A percentile compares a stretch with the other conserved stretches of the same genome.
phyloP scores from a whole-genome alignment of 495 filamentous ascomycete species.

The Podospora conica region DNA sequence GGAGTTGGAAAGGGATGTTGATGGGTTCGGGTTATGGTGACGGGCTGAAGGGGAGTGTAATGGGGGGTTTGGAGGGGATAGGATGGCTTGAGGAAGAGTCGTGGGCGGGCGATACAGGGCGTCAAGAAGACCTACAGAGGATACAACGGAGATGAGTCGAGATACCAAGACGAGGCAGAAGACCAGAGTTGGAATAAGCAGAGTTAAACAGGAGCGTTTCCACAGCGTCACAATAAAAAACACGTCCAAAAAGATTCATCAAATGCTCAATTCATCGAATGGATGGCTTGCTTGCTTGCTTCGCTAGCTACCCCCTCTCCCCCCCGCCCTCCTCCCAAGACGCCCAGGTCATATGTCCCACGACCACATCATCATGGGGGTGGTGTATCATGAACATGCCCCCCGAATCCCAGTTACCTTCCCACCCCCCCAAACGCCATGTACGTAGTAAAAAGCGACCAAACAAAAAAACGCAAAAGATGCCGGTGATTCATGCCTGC shows the following conservation, averaged over 20 bases:
- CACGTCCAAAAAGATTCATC: background rate
- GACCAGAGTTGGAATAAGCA: no score
- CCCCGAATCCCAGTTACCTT: background rate
- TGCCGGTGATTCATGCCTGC: slow-evolving; percentile 7
- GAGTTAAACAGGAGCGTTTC: no score
- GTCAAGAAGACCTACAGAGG: no score
- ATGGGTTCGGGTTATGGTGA: no score
- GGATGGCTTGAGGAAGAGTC: no score
- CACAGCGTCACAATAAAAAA: background rate
- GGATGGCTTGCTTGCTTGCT: slow-evolving; percentile 1
- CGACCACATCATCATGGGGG: slow-evolving; percentile 11
- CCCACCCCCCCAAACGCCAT: slow-evolving; percentile 12
- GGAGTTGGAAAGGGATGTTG: no score
- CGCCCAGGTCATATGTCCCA: slow-evolving; percentile 10
- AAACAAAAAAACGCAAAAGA: slow-evolving; percentile 2
- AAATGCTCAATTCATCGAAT: slow-evolving; percentile 5
- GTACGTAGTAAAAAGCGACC: background rate
- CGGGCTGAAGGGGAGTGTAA: no score
- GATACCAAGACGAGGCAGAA: background rate
- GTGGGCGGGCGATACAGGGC: no score
- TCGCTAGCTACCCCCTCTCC: slow-evolving; percentile 5
- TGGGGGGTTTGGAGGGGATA: no score
- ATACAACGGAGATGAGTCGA: background rate
- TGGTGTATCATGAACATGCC: background rate
- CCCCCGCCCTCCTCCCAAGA: no score